Conservation (phyloP, 208 protist genomes). For the Wallacemonas sp. region DNA sequence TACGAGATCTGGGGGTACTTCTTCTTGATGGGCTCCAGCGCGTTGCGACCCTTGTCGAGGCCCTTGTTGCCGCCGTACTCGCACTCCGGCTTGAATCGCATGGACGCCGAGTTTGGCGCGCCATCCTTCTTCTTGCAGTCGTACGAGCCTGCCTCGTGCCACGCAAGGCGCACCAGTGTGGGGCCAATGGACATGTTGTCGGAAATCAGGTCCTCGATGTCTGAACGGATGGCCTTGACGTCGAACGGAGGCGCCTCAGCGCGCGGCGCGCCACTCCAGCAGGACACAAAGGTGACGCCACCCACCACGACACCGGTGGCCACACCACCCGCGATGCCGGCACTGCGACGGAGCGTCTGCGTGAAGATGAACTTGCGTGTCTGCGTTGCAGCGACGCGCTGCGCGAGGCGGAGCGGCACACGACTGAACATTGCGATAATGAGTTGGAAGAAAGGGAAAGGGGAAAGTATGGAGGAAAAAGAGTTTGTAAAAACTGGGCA, state of each 20-base stretch:
- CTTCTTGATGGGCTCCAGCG: slow-evolving; percentile 88
- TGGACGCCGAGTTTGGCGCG: slow-evolving; percentile 66
- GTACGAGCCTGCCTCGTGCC: slow-evolving; percentile 75
- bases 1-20: slow-evolving; percentile 91
- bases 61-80: slow-evolving; percentile 84
- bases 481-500: no score
- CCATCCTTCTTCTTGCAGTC: slow-evolving; percentile 67
- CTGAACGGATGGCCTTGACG: slow-evolving; percentile 36
- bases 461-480: no score
- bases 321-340: slow-evolving; percentile 27
- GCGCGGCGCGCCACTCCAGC: slow-evolving; percentile 13
- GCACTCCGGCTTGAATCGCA: slow-evolving; percentile 84
- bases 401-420: slow-evolving; percentile 33
- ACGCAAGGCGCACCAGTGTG: slow-evolving; percentile 73
- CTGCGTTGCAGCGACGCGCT: slow-evolving; percentile 27
- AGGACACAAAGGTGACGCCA: slow-evolving; percentile 45
- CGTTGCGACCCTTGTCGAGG: slow-evolving; percentile 74
- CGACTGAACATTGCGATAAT: slow-evolving; percentile 33
- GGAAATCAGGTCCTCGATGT: slow-evolving; percentile 60
- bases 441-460: background rate
- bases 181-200: slow-evolving; percentile 54
- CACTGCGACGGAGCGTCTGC: slow-evolving; percentile 16
- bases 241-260: slow-evolving; percentile 57
- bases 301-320: slow-evolving; percentile 34
- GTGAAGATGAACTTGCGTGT: slow-evolving; percentile 2